These are phyloP conservation scores for Mucor plumbeus DNA, from an alignment of 371 early-diverging fungal genomes.

Conservation along the genomic window DNA sequence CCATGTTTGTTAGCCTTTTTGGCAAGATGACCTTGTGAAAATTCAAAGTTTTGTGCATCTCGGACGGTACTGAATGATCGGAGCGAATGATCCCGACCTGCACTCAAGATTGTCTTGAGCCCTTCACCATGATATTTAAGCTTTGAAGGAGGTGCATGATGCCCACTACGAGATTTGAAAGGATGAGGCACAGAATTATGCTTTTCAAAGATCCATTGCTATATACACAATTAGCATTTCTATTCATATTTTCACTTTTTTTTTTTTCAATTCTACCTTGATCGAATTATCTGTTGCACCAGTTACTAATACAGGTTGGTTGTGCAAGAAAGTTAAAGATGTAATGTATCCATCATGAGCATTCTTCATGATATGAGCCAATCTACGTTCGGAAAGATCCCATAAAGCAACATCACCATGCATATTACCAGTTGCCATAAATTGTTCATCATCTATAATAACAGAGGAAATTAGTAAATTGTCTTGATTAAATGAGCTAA, in stretches of 20 bases:
- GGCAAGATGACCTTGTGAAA: conserved; percentile 76
- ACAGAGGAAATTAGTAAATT: conserved; percentile 12
- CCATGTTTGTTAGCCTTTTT: conserved; percentile 70
- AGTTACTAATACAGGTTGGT: conserved; percentile 87
- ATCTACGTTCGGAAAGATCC: conserved; percentile 82
- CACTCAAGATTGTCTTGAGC: conserved; percentile 75
- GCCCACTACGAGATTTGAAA: conserved; percentile 84
- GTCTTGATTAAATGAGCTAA: not conserved
- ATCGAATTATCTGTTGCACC: conserved; percentile 92
- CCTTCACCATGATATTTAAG: conserved; percentile 78
- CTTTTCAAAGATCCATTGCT: conserved; percentile 95
- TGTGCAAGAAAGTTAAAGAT: conserved; percentile 76
- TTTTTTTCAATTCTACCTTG: conserved; percentile 56
- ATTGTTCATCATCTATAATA: conserved; percentile 69
- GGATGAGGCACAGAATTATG: conserved; percentile 81
- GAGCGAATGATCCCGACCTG: conserved; percentile 84
- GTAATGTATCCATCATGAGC: conserved; percentile 84
- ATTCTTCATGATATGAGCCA: conserved; percentile 78
- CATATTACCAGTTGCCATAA: conserved; percentile 90
- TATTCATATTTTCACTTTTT: not conserved
- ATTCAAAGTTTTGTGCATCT: conserved; percentile 81
- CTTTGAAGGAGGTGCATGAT: conserved; percentile 82
- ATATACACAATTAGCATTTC: not conserved
- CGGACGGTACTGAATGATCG: conserved; percentile 83
- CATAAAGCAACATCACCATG: conserved; percentile 91